Evolutionary conservation across 306 rosid species (phyloP).

Genomic region (Begonia fuchsioides): DNA sequence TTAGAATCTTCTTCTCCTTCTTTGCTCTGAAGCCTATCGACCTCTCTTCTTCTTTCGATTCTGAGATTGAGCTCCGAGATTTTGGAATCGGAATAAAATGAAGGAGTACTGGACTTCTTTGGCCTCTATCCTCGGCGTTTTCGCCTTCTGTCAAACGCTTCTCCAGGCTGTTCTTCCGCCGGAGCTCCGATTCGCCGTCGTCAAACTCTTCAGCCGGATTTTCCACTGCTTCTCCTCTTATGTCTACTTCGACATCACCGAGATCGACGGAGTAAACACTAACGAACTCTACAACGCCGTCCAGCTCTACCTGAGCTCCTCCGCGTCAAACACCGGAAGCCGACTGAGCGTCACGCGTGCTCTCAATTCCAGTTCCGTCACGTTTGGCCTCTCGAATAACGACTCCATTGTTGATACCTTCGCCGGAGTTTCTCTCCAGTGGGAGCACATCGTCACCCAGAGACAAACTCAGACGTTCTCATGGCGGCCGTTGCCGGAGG

Average conservation of each 20-base stretch:
- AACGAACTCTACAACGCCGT: constrained; percentile 98
- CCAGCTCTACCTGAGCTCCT: constrained; percentile 72
- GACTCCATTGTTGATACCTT: constrained; percentile 65
- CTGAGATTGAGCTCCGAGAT: too few relatives aligned
- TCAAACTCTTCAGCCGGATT: constrained; percentile 36
- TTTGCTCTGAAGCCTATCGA: too few relatives aligned
- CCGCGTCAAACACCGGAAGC: constrained; percentile 47
- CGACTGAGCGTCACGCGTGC: constrained; percentile 83
- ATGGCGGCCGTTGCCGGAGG: constrained; percentile 88
- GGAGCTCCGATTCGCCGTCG: constrained; percentile 61
- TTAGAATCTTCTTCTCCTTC: too few relatives aligned
- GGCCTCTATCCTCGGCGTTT: constrained; percentile 68
- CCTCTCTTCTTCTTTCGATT: too few relatives aligned
- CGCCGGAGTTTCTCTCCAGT: constrained; percentile 49
- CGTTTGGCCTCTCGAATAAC: constrained; percentile 75
- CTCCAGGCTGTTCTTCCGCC: constrained; percentile 81
- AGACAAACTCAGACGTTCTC: constrained; percentile 67
- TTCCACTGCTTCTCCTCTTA: constrained; percentile 60
- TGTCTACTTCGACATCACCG: constrained; percentile 87
- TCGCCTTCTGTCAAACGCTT: constrained; percentile 76
- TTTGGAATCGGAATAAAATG: constrained; percentile 10
- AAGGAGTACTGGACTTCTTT: constrained; percentile 84
- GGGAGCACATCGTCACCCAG: constrained; percentile 84
- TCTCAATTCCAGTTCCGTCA: constrained; percentile 68
- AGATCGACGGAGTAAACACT: constrained; percentile 93